Conservation (phyloP, 2,329 filamentous ascomycete genomes). For the Xylariaceae sp. region DNA sequence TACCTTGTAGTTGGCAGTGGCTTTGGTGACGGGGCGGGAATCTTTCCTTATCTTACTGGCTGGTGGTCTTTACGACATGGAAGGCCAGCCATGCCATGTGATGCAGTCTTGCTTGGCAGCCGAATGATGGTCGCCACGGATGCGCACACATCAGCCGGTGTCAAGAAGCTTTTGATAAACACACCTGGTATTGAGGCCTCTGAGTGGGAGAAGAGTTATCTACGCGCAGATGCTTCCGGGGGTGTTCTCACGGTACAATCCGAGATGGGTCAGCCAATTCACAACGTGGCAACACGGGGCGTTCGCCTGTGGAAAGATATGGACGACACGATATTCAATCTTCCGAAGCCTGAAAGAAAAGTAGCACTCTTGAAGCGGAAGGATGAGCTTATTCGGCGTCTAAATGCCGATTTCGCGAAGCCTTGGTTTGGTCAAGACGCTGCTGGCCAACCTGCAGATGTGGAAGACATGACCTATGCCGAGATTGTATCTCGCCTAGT, state of each 20-base stretch:
- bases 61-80: conserved; percentile 79
- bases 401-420: conserved; percentile 95
- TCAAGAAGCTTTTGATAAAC: conserved; percentile 85
- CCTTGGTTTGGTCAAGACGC: conserved; percentile 92
- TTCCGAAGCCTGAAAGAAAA: conserved; percentile 91
- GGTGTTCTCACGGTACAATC: conserved; percentile 95
- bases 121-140: conserved; percentile 95
- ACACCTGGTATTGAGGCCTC: conserved; percentile 75
- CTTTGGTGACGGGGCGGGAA: conserved; percentile 84
- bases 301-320: conserved; percentile 97
- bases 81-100: conserved; percentile 90
- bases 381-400: conserved; percentile 87
- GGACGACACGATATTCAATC: conserved; percentile 95
- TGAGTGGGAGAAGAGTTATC: conserved; percentile 91
- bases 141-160: conserved; percentile 78
- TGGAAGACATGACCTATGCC: conserved; percentile 93
- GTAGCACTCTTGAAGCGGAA: conserved; percentile 83
- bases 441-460: conserved; percentile 72
- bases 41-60: conserved; percentile 87
- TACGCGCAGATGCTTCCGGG: conserved; percentile 70
- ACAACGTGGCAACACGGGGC: conserved; percentile 95
- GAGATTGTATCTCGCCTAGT: conserved; percentile 84
- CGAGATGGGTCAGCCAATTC: conserved; percentile 98
- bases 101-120: conserved; percentile 85
- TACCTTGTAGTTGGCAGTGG: conserved; percentile 87